Evolutionary conservation across 2,329 filamentous ascomycete genomes (phyloP), one percentile per base, ranked within the genome.

Genomic region (Botryotinia narcissicola): DNA sequence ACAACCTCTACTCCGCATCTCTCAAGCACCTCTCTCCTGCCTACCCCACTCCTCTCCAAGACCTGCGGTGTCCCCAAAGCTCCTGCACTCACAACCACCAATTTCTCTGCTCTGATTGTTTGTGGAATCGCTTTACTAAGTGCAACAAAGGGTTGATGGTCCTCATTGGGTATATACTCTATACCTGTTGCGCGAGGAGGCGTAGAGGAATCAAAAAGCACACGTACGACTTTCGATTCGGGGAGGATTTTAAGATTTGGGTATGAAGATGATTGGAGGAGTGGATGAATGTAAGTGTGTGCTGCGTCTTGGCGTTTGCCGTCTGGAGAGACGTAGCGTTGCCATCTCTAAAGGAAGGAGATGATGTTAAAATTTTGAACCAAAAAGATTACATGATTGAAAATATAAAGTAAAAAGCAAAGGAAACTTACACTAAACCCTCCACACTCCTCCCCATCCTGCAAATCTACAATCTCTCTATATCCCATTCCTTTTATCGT

Each of bases 31-130:
- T 85, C 82, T 0, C 83, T 81, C 62, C 84, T 83, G n/a, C 88
- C 89, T 1, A 92, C 78, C 12, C 90, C 90, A 0, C 90, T 92
- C 32, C 90, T 83, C 78, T 92, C 89, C 0, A 92, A 84, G 1
- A 92, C 83, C 54, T 79, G 80, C 42, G 80, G 78, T 25, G 78
- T 80, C 14, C 83, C 83, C 16, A 79, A 78, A 48, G 81, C 80
- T 54, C 80, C 81, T n/a, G 81, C 81, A 29, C 84, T 82, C 7
- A 85, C 81, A 5, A 87, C 82, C 9, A 91, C 88, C 32, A 89
- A 81, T 80, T 87, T 89, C 10, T 84, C 83, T 4, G 89, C 89
- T 62, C 81, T 84, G 29, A 90, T 81, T 0, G 77, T 82, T 40
- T 80, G 79, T 66, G 78, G 77, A 25, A 79, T 44, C 46, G 79